Evolutionary conservation across 108 stramenopile genomes (phyloP), one percentile per base, ranked within the genome.

Genomic region (Fistulifera pelliculosa): DNA sequence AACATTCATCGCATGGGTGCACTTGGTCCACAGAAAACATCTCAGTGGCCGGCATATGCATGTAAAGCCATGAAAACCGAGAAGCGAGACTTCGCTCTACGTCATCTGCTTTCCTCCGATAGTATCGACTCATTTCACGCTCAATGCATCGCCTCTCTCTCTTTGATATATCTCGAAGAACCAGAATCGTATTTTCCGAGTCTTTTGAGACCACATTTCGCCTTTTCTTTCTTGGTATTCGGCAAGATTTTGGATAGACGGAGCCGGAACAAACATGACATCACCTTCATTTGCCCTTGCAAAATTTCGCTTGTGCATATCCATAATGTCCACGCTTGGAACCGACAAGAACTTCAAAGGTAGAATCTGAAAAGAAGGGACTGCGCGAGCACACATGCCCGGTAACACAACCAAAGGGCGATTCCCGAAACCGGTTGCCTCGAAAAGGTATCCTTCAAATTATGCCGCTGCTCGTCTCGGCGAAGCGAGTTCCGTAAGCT

Each of bases 1-100:
- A 85, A 0, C 83, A 79, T 49, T 71, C 65, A 26, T 85, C 79
- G 57, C 75, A 80, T 0, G 74, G 76, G 63, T 85, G 83, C 21
- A 80, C 58, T 49, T 47, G 49, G 53, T 85, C 83, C 8, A 64
- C 49, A 11, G 74, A 52, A 35, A 80, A 57, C 18, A 73, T 22
- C 23, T 57, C 26, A 47, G 2, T 47, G 19, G 52, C n/a, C 11
- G 52, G 22, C 16, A 47, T 47, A 21, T 49, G 19, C 12, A 24
- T 3, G 41, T 18, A 38, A 1, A 27, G 41, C 42, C 41, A 22
- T 13, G 26, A 57, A 26, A 16, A 13, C 7, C 58, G 47, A 19
- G 25, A 38, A 11, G 17, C 15, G 28, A n/a, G 50, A 16, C 14
- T 16, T 24, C 17, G 18, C 19, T 31, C 38, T 16, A 38, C 47